Evolutionary conservation across 495 filamentous ascomycete genomes (phyloP), one percentile per base, ranked within the genome.

Genomic region (Aspergillus baeticus): DNA sequence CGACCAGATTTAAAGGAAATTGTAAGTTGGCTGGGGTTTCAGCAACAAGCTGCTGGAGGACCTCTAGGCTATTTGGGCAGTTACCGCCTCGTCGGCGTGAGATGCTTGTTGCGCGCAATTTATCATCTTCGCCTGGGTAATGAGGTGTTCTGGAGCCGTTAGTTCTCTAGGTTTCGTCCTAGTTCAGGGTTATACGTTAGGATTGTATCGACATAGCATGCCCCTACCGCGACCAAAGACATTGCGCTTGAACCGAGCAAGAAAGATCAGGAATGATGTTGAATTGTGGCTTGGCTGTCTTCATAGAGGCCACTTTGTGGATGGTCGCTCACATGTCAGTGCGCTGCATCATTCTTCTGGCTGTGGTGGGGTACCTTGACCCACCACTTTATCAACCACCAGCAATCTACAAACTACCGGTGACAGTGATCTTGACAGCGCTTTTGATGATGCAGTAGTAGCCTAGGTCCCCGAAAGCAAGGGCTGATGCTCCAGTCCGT

Each of bases 121-220:
- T 91, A 42, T 84, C 77, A 76, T 91, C 87, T 69, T 89, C 87
- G 14, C 59, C 68, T 15, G 87, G 87, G 62, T 83, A 91, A 62
- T 83, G 65, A 31, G 83, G 79, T 29, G 87, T 82, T 58, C 87
- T 89, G 54, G 20, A 29, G 4, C 10, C 10, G 34, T 39, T n/a
- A n/a, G 50, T 38, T 45, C 26, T 60, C 8, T n/a, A 55, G 57
- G n/a, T n/a, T n/a, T n/a, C n/a, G n/a, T n/a, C n/a, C n/a, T n/a
- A n/a, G n/a, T n/a, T 23, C 8, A 39, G 13, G 21, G 41, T 21
- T 60, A 66, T 62, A 82, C 85, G 80, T 85, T 26, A 88, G 64
- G 57, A 88, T 85, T 20, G 84, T 88, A 66, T 88, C 86, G 10
- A 88, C 64, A 66, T 87, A 88, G 50, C 82, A 87, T 42, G 84